These are phyloP conservation scores for Aspergillus incahuasiensis DNA, from an alignment of 495 filamentous ascomycete species.

Conservation along the genomic window DNA sequence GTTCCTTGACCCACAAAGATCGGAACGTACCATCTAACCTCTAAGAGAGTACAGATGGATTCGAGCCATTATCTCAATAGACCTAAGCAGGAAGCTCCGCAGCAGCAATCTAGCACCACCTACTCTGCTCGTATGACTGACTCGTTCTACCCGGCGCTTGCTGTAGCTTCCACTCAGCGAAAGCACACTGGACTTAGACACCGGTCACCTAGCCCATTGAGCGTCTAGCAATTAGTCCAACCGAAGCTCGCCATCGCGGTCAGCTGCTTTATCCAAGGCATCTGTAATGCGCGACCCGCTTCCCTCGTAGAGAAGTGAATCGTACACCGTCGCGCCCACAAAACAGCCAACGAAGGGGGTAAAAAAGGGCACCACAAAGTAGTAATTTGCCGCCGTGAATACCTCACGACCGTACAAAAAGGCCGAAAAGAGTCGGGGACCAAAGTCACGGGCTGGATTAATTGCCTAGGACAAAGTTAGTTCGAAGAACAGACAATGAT, in stretches of 20 bases:
- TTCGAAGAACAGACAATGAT: background rate
- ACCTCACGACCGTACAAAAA: conserved; percentile 32
- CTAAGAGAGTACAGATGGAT: too few relatives aligned
- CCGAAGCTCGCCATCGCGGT: conserved; percentile 22
- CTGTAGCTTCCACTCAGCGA: background rate
- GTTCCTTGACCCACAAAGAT: background rate
- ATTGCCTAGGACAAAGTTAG: conserved; percentile 22
- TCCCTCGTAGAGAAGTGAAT: conserved; percentile 29
- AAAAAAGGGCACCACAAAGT: conserved; percentile 32
- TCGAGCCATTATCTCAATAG: too few relatives aligned
- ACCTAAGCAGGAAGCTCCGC: background rate
- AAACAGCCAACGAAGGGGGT: conserved; percentile 32
- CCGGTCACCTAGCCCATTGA: background rate
- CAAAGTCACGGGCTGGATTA: conserved; percentile 34
- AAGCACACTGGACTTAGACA: background rate
- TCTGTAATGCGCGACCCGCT: conserved; percentile 30
- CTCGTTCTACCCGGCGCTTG: too few relatives aligned
- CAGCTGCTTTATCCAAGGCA: conserved; percentile 26
- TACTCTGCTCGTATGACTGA: background rate
- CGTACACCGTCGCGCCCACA: conserved; percentile 27
- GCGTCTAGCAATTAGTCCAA: conserved; percentile 17
- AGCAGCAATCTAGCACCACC: background rate
- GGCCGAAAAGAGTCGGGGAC: conserved; percentile 33
- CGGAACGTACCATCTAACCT: background rate
- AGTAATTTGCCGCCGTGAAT: conserved; percentile 29